Conservation (phyloP, 2,329 filamentous ascomycete genomes). For the Botryotinia narcissicola region DNA sequence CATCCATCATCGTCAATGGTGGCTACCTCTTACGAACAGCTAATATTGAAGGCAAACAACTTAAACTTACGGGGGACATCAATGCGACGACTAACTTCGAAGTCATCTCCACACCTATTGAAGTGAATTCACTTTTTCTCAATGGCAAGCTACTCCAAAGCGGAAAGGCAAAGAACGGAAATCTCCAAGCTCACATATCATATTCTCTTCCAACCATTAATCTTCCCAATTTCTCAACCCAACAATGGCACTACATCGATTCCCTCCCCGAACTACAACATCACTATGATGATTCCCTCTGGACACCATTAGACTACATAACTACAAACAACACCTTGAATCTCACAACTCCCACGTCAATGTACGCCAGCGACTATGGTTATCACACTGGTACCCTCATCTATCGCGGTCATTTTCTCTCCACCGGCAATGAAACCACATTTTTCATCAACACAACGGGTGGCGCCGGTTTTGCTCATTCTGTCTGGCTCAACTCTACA, state of each 20-base stretch:
- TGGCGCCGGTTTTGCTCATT: conserved; percentile 63
- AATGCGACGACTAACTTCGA: conserved; percentile 55
- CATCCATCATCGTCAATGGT: conserved; percentile 54
- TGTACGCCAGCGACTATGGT: conserved; percentile 70
- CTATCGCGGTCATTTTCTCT: conserved; percentile 66
- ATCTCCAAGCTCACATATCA: conserved; percentile 38
- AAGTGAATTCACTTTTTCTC: conserved; percentile 36
- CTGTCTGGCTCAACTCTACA: conserved; percentile 60
- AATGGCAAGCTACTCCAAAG: conserved; percentile 38
- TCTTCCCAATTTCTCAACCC: conserved; percentile 53
- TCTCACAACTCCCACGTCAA: conserved; percentile 58
- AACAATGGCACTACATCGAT: conserved; percentile 66
- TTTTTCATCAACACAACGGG: conserved; percentile 58
- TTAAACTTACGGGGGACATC: conserved; percentile 66
- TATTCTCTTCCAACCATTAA: conserved; percentile 50
- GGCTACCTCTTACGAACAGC: conserved; percentile 62
- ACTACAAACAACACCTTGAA: conserved; percentile 40
- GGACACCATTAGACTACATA: conserved; percentile 51
- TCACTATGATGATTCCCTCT: conserved; percentile 64
- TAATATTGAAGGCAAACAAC: conserved; percentile 48
- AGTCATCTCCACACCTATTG: conserved; percentile 58
- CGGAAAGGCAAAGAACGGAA: conserved; percentile 53
- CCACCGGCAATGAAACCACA: conserved; percentile 55
- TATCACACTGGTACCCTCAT: conserved; percentile 66
- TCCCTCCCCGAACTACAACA: conserved; percentile 63